Evolutionary conservation across 495 filamentous ascomycete species (phyloP).

Genomic region (Penicillium tannophilum): DNA sequence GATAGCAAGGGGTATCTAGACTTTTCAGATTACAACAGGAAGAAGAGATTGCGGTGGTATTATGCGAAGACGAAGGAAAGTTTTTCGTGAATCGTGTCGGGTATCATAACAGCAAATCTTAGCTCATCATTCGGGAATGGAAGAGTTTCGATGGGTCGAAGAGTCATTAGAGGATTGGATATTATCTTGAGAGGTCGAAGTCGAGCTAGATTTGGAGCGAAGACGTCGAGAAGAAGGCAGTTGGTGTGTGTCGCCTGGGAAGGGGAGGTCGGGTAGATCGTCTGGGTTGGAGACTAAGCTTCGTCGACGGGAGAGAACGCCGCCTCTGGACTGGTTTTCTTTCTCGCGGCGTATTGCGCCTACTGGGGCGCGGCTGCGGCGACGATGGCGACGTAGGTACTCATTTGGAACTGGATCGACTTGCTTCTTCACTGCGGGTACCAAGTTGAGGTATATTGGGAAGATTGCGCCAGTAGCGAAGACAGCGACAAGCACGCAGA

Average conservation of each 20-base stretch:
- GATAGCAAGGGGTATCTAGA: neutral
- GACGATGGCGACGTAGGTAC: slow-evolving; percentile 41
- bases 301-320: slow-evolving; percentile 42
- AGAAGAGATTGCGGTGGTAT: neutral
- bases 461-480: slow-evolving; percentile 60
- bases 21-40: neutral
- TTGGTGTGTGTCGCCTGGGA: slow-evolving; percentile 23
- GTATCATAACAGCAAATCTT: neutral
- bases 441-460: slow-evolving; percentile 60
- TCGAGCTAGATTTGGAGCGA: slow-evolving; percentile 4
- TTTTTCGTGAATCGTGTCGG: neutral
- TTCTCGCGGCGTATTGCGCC: slow-evolving; percentile 35
- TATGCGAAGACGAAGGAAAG: neutral
- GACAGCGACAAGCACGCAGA: slow-evolving; percentile 58
- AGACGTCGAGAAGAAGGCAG: neutral
- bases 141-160: neutral
- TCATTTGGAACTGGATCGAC: slow-evolving; percentile 59
- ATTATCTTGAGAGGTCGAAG: slow-evolving; percentile 7
- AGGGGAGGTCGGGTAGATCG: slow-evolving; percentile 31
- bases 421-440: slow-evolving; percentile 59
- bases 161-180: slow-evolving; percentile 4
- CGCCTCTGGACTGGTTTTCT: slow-evolving; percentile 36
- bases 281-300: slow-evolving; percentile 38
- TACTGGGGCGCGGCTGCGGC: slow-evolving; percentile 22
- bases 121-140: neutral